Evolutionary conservation across 176 grass and related monocot species (phyloP).

Genomic region (Phragmites australis): DNA sequence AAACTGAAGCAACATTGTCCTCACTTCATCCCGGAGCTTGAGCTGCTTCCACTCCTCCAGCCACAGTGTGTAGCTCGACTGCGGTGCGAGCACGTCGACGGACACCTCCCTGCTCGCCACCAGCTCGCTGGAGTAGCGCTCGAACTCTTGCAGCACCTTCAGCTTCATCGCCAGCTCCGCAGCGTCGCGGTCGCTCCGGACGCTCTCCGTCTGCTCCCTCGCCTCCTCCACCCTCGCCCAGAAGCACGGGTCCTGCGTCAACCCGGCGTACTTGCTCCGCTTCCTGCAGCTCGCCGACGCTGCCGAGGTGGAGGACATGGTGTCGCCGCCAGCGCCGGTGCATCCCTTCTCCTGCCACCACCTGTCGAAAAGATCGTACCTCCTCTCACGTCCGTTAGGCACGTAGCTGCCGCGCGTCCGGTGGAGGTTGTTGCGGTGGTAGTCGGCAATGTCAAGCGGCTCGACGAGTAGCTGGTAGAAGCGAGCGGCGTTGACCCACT

Average conservation of each 20-base stretch:
- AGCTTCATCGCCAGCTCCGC: constrained; percentile 31
- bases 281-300: constrained; percentile 16
- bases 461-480: constrained; percentile 97
- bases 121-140: constrained; percentile 60
- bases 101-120: constrained; percentile 84
- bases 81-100: constrained; percentile 72
- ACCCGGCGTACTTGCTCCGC: constrained; percentile 84
- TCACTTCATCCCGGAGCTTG: constrained; percentile 53
- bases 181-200: constrained; percentile 32
- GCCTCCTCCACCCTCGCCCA: constrained; percentile 92
- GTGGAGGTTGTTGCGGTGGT: constrained; percentile 63
- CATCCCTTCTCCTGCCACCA: constrained; percentile 68
- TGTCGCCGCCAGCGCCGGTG: not conserved
- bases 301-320: not conserved
- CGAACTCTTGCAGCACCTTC: constrained; percentile 56
- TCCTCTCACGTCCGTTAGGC: constrained; percentile 68
- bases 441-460: constrained; percentile 86
- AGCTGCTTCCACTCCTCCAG: constrained; percentile 70
- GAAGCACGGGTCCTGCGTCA: constrained; percentile 95
- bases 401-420: constrained; percentile 68
- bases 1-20: constrained; percentile 31
- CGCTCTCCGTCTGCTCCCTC: constrained; percentile 48
- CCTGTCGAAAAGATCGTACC: constrained; percentile 84
- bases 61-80: constrained; percentile 82
- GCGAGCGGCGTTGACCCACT: constrained; percentile 90